Percentiles rank a stretch among this genome's conserved stretches.
These are phyloP conservation scores for Trebouxia sp. DNA, from an alignment of 139 green algal genomes.

Conservation along the genomic window DNA sequence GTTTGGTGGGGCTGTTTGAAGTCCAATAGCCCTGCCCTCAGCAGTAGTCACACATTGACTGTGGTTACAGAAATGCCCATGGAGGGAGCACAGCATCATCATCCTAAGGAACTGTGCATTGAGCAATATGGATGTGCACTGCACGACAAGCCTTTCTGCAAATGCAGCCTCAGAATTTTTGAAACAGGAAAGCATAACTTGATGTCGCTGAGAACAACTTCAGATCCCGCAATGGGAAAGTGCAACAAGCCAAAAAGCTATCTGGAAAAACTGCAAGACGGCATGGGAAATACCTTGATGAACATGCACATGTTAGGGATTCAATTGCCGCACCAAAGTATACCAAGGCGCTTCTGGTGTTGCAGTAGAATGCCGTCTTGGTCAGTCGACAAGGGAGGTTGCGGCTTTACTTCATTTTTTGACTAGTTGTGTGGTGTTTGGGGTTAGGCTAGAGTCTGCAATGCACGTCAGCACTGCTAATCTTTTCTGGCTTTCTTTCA, in stretches of 20 bases:
- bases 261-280: background rate
- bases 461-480: too few species aligned
- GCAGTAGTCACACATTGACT: background rate
- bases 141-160: background rate
- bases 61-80: background rate
- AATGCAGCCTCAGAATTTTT: background rate
- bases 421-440: too few species aligned
- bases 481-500: too few species aligned
- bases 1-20: background rate
- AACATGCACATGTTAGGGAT: background rate
- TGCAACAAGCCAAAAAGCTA: background rate
- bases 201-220: background rate
- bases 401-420: background rate
- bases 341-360: background rate
- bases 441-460: too few species aligned
- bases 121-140: background rate
- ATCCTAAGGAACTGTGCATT: constrained; percentile 4
- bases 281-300: background rate
- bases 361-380: background rate
- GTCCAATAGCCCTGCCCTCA: background rate
- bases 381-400: background rate
- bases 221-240: too few species aligned
- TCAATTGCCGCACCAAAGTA: background rate
- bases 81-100: background rate
- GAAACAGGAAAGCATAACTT: background rate